Evolutionary conservation across 2,329 filamentous ascomycete species (phyloP), one percentile per base, ranked within the genome.

Genomic region (Sarocladium brachiariae): DNA sequence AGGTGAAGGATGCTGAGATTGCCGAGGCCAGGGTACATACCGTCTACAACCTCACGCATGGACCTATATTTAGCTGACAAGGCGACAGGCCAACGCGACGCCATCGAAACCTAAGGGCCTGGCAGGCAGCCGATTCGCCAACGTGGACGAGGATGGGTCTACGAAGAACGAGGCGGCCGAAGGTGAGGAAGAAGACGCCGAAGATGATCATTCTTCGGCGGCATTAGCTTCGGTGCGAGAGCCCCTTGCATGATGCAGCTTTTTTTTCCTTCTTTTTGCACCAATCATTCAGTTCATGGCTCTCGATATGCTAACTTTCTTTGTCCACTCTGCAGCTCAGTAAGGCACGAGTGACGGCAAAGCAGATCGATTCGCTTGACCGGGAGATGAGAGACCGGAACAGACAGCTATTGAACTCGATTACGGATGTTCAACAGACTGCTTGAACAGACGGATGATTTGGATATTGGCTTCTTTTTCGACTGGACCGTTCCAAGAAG

Each of bases 211-310:
- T 71, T 80, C 80, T 67, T 84, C 81, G 63, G 72, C 75, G 64
- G 81, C 81, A 68, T 73, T 84, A 69, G 80, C 81, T 71, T 80
- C 77, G 80, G 81, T 85, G 77, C 75, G 81, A 72, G 62, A 68
- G 66, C 69, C 73, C 73, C 68, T 68, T 71, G 67, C 64, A 69
- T 71, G 65, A 65, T 66, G 62, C 60, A 64, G 64, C 60, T 63
- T 57, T 39, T 39, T 21, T 21, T 13, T 35, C 11, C 5, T n/a
- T n/a, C 18, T 39, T 39, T 39, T 18, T 13, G 11, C n/a, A n/a
- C n/a, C 10, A n/a, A n/a, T n/a, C n/a, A n/a, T n/a, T n/a, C n/a
- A n/a, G n/a, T n/a, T n/a, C n/a, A n/a, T n/a, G n/a, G n/a, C n/a
- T n/a, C n/a, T n/a, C n/a, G n/a, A 37, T 39, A 11, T 48, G n/a